Base-by-base conservation (phyloP, 2,329 filamentous ascomycete genomes). In the Hymenoscyphus scutula region DNA sequence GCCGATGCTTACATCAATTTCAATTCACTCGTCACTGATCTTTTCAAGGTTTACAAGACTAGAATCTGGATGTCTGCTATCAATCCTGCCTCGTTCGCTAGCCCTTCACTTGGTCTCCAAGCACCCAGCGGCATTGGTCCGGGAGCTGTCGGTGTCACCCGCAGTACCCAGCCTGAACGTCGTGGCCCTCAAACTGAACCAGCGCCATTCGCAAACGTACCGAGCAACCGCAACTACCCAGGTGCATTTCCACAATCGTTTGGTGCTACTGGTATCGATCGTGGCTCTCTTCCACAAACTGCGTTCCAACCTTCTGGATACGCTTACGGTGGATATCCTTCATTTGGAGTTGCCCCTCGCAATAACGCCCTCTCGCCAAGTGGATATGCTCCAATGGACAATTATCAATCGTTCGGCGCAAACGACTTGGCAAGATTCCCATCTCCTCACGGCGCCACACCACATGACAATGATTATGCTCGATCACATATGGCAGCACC, bases 51-150 rank as follows among this genome's bases (percentile, higher is more conserved):
- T 66, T 99, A 98, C 83, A 99, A 99, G 81, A 97, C 94, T 25
- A 87, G 96, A 70, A 99, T 99, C 72, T 99, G 95, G 95, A 97
- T 99, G 91, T 98, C 94, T 4, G 95, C 95, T 3, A 96, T 99
- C 76, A 99, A 99, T 74, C 95, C 95, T 7, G 95, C 94, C 5
- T 97, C 94, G 0, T 97, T 98, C 76, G 90, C 90, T 27, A 93
- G 88, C 66, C 89, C 90, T 19, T 87, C 86, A 2, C 80, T 91
- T 56, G 89, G 89, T 29, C 79, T 92, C 25, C 87, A 89, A 73
- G 86, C 88, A 2, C 86, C 89, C 1, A 88, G 86, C 65, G 84
- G 84, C 30, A 82, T 89, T 69, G 85, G 86, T 0, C 85, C 86
- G 8, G 88, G 87, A 27, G 85, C 86, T 27, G 82, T 90, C n/a